A percentile compares a stretch with the other conserved stretches of the same genome.
These are phyloP conservation scores for Talaromyces islandicus DNA, from an alignment of 2,329 filamentous ascomycete species.

Conservation along the genomic window DNA sequence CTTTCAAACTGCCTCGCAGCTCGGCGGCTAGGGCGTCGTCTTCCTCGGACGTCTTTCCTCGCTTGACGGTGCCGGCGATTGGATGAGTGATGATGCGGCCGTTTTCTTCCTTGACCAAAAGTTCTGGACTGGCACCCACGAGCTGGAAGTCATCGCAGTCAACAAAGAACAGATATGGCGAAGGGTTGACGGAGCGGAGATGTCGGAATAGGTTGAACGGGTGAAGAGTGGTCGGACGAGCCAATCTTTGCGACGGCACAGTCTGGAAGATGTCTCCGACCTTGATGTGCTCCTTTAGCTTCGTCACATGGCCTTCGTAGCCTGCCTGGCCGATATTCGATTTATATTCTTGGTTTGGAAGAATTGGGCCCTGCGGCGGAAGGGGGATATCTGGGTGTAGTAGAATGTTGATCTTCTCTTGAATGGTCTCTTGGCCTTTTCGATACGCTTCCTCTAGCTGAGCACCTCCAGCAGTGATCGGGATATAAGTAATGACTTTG, in stretches of 20 bases:
- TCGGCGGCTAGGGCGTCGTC: slow-evolving; percentile 74
- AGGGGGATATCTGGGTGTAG: slow-evolving; percentile 69
- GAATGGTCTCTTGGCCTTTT: slow-evolving; percentile 59
- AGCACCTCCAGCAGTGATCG: slow-evolving; percentile 54
- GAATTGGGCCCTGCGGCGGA: slow-evolving; percentile 68
- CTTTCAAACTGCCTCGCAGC: slow-evolving; percentile 75
- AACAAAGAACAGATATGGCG: slow-evolving; percentile 94
- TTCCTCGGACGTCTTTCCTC: slow-evolving; percentile 73
- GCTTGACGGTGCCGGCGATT: slow-evolving; percentile 90
- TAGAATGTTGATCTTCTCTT: slow-evolving; percentile 64
- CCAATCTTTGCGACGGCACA: slow-evolving; percentile 89
- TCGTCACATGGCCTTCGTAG: slow-evolving; percentile 83
- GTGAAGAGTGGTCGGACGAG: slow-evolving; percentile 81
- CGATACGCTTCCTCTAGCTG: slow-evolving; percentile 65
- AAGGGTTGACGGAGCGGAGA: slow-evolving; percentile 93
- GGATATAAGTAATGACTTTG: slow-evolving; percentile 88
- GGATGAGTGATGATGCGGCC: slow-evolving; percentile 92
- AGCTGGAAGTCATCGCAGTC: slow-evolving; percentile 90
- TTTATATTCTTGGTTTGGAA: slow-evolving; percentile 68
- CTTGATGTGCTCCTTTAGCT: slow-evolving; percentile 83
- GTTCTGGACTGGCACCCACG: slow-evolving; percentile 88
- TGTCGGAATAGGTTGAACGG: slow-evolving; percentile 98
- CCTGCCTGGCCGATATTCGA: slow-evolving; percentile 87
- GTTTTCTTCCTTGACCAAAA: slow-evolving; percentile 83
- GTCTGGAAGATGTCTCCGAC: slow-evolving; percentile 95